Base-by-base conservation (phyloP, 257 asterid genomes). In the Solanum microdontum region DNA sequence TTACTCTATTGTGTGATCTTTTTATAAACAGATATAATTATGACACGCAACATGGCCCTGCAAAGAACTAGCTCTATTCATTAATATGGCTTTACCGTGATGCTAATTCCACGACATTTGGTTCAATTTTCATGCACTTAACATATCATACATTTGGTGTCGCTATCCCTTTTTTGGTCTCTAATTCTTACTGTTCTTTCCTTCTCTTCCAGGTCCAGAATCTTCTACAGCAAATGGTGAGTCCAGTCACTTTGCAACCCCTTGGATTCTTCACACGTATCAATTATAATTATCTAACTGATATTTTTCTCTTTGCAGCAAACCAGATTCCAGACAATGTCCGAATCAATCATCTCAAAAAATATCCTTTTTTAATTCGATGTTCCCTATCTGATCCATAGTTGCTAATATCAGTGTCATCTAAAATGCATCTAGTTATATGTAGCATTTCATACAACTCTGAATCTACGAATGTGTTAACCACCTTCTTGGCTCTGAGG, bases 301-400 rank as follows among this genome's bases (percentile, higher is more conserved):
- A 82, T 82, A 60, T n/a, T 75, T 23, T 48, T 36, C 83, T 90
- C 68, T 80, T 88, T 88, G 93, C 98, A 96, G 99, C 99, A 96
- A 96, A 85, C 89, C 82, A 94, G 99, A 93, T 96, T 95, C 87
- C 98, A 94, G 91, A 90, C 94, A 68, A 96, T 96, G 99, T 96
- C 99, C 2, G 98, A 96, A 75, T 94, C 98, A 85, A 94, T 96
- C 87, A 92, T 96, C 80, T 58, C 90, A 55, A 96, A 96, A 91
- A 94, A 95, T 96, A 95, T 95, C 98, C 99, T 95, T 89, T 80
- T 8, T 45, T 15, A 82, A 28, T 48, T 82, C 11, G 12, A 48
- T 30, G 43, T 48, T 48, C 9, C 28, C 43, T 82, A 15, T 48
- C 43, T 82, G 43, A 82, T 82, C 26, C 7, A 17, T 82, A 15